Evolutionary conservation across 2,329 filamentous ascomycete genomes (phyloP), one percentile per base, ranked within the genome.

Genomic region (Colletotrichum salicis): DNA sequence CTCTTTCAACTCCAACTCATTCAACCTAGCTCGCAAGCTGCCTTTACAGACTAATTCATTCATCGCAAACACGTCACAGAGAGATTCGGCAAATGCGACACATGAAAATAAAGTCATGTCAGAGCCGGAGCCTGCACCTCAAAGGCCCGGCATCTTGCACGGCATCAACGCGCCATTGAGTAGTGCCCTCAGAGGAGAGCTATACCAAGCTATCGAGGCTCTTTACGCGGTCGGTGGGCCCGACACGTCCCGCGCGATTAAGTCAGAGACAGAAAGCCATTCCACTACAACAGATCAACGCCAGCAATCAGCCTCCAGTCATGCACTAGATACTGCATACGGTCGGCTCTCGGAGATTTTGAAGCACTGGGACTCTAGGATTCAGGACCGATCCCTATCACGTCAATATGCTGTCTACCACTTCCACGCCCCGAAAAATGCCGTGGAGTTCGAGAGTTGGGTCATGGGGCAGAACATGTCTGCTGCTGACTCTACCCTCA

Each of bases 371-470:
- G n/a, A 27, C 13, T 48, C 35, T 19, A 70, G 37, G 19, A 64
- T 70, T 12, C n/a, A 57, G 1, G 22, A 24, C 19, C 60, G 66
- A 29, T 51, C 51, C 7, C 59, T 70, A 7, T 55, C 29, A 22
- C 33, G 62, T n/a, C 70, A 72, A 45, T 33, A 35, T 6, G 70
- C 65, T 33, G 37, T 70, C 48, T 72, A 64, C 31, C 70, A 72
- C 15, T 60, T 70, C 5, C 70, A 70, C 27, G 45, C 70, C 5
- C 70, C 70, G 10, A 48, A 13, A 33, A 70, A 64, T 37, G 19
- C 10, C 37, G 8, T 15, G 19, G 70, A 72, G 6, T 72, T 56
- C 15, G 54, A 70, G 31, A 64, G 59, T 8, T 51, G 54, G 65
- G 55, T 56, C 29, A 55, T 48, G 59, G 41, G 27, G 5, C 45